Evolutionary conservation across 2,329 filamentous ascomycete species (phyloP), one percentile per base, ranked within the genome.

Genomic region (Mycosphaerelloides madeirae): DNA sequence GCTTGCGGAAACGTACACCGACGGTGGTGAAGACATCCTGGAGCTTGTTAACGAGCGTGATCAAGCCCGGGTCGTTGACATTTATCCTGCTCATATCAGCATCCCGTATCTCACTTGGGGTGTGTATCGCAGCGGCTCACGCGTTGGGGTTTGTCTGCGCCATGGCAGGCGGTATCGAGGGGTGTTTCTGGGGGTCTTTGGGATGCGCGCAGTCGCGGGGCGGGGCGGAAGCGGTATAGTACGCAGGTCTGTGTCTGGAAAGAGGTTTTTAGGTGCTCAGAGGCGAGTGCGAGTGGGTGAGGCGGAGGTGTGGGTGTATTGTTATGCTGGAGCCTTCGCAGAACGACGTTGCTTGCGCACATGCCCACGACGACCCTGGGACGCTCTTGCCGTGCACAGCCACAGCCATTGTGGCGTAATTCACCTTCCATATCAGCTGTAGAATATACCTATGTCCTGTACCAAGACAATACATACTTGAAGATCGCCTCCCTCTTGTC

Each of bases 11-110:
- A 78, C 81, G 57, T 75, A 85, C 81, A 60, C 93, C 93, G 59
- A 98, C 93, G 32, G 93, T 97, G 52, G 91, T 85, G 68, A 98
- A 98, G 59, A 98, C 93, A 87, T 98, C 93, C 69, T 98, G 93
- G 37, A 98, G 83, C 77, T 95, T 97, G 78, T 98, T 98, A 67
- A 98, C 93, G 60, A 97, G 85, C 25, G 81, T 83, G 61, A 85
- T 85, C 59, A 85, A 73, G 54, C 75, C 75, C 19, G 81, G 81
- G 61, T 85, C 81, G 64, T 85, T 85, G 50, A 85, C 81, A 65
- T 84, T 85, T 67, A 84, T 83, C 59, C 81, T 84, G 64, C 11
- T 20, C 16, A 18, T 19, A 55, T 38, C 31, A 34, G 33, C 25
- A 25, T 18, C 31, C 15, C 31, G 15, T 6, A 12, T 22, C 16